phyloP scores from a whole-genome alignment of 306 rosid genomes.

The Datisca glomerata region DNA sequence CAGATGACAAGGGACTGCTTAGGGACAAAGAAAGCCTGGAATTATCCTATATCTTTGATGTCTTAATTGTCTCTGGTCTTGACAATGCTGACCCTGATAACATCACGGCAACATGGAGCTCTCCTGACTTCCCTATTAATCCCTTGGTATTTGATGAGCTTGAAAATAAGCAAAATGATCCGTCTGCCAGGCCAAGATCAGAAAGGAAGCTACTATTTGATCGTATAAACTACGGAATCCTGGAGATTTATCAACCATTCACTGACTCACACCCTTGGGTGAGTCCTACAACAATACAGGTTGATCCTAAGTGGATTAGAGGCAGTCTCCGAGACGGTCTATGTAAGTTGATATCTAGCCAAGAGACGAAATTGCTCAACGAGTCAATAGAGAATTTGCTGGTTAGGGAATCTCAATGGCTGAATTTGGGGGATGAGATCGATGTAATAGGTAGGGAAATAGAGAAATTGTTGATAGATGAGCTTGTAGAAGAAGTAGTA shows the following conservation, averaged over 20 bases:
- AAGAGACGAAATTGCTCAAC: constrained; percentile 25
- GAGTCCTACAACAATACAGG: constrained; percentile 11
- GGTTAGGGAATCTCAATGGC: constrained; percentile 45
- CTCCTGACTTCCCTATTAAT: constrained; percentile 48
- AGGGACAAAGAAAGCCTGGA: constrained; percentile 57
- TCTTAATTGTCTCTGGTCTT: constrained; percentile 43
- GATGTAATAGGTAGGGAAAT: constrained; percentile 57
- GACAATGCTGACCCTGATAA: constrained; percentile 24
- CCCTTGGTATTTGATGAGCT: constrained; percentile 47
- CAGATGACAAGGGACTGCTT: constrained; percentile 13
- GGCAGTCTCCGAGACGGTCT: constrained; percentile 32
- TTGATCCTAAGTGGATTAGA: constrained; percentile 21
- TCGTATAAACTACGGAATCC: constrained; percentile 44
- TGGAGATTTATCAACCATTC: constrained; percentile 32
- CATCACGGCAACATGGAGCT: constrained; percentile 29
- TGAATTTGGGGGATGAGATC: constrained; percentile 38
- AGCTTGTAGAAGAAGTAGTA: too few species aligned
- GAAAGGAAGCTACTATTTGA: constrained; percentile 74
- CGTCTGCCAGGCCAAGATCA: constrained; percentile 30
- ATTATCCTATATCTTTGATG: constrained; percentile 41
- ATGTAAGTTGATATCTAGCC: constrained; percentile 24
- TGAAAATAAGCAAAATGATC: constrained; percentile 38
- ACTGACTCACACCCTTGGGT: constrained; percentile 37
- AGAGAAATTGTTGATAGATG: constrained; percentile 52
- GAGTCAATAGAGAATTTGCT: constrained; percentile 37